Evolutionary conservation across 1,284 basidiomycete species (phyloP).

Genomic region (Ustilago cynodontis): DNA sequence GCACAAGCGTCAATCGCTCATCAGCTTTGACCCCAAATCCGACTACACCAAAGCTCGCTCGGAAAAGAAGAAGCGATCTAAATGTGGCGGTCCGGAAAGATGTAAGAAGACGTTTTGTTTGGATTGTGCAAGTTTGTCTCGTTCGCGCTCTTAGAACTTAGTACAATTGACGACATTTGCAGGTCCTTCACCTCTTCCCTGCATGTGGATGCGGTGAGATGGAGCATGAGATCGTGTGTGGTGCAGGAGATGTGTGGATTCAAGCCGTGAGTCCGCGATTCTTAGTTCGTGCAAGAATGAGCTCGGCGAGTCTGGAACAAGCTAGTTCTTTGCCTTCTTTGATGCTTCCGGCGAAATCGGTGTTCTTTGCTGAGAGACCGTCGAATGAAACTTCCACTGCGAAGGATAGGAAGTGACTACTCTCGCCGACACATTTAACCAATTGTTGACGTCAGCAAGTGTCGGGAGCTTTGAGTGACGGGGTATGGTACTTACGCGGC

Average conservation of each 20-base stretch:
- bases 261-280: background rate
- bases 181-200: too few species aligned
- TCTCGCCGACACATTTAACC: background rate
- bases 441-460: too few species aligned
- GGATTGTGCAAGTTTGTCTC: conserved; percentile 20
- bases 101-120: conserved; percentile 50
- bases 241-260: too few species aligned
- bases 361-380: conserved; percentile 2
- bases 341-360: conserved; percentile 10
- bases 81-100: conserved; percentile 26
- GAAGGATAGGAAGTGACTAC: conserved; percentile 25
- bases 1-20: background rate
- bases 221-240: background rate
- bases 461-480: too few species aligned
- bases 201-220: too few species aligned
- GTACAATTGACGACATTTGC: too few species aligned
- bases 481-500: conserved; percentile 22
- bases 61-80: background rate
- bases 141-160: background rate
- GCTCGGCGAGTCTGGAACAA: background rate
- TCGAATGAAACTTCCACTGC: conserved; percentile 15
- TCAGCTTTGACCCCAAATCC: background rate
- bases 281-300: conserved; percentile 14
- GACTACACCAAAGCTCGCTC: background rate
- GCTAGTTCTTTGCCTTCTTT: conserved; percentile 38